These are phyloP conservation scores for Singerocomus inundabilis DNA, from an alignment of 1,284 basidiomycete genomes.

Conservation along the genomic window DNA sequence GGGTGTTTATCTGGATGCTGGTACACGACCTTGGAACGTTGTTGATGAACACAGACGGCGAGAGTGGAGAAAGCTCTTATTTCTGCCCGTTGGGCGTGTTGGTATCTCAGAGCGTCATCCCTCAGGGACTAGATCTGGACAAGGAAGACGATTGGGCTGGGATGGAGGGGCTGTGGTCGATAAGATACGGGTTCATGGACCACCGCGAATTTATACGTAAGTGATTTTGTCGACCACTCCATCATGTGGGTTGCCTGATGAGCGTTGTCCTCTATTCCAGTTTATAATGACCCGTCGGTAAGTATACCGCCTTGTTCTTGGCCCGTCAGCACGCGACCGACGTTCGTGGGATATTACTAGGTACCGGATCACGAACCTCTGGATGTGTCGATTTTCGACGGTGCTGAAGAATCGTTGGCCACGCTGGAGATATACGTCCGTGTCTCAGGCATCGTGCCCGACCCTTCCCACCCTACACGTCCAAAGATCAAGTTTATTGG, in stretches of 20 bases:
- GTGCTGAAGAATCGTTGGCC: conserved; percentile 50
- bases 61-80: conserved; percentile 27
- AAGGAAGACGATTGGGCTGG: conserved; percentile 60
- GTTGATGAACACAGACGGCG: conserved; percentile 40
- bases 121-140: conserved; percentile 38
- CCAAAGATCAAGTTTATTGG: conserved; percentile 58
- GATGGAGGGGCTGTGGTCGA: conserved; percentile 56
- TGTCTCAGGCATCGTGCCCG: conserved; percentile 40
- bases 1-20: conserved; percentile 57
- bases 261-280: conserved; percentile 30
- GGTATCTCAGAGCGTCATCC: conserved; percentile 51
- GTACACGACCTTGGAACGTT: conserved; percentile 57
- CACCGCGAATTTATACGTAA: conserved; percentile 61
- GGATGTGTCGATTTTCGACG: conserved; percentile 48
- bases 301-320: conserved; percentile 14
- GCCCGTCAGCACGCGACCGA: background rate
- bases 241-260: conserved; percentile 9
- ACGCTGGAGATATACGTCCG: conserved; percentile 46
- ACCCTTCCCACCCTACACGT: conserved; percentile 47
- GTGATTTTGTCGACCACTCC: background rate
- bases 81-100: conserved; percentile 53
- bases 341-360: conserved; percentile 19
- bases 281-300: conserved; percentile 49
- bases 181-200: conserved; percentile 66
- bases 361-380: conserved; percentile 34